Evolutionary conservation across 257 asterid species (phyloP), one percentile per base, ranked within the genome.

Genomic region (Lycium ferocissimum): DNA sequence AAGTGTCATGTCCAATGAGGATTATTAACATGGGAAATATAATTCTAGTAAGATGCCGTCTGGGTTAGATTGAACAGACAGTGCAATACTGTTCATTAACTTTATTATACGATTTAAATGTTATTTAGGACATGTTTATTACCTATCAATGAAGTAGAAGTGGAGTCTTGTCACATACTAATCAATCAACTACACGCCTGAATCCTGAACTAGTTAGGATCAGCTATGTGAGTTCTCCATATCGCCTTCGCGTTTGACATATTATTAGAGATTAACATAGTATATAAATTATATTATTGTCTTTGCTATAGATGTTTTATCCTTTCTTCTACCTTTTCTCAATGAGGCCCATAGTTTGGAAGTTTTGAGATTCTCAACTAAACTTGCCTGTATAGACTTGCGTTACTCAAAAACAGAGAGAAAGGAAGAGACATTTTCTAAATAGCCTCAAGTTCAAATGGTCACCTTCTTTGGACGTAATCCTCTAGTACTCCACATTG

Each of bases 371-470:
- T 78, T 78, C 38, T 53, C 20, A 54, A 51, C 49, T 78, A 78
- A 78, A 53, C 82, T 78, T 78, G 26, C 49, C 82, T 78, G 13
- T 13, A 49, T 49, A 2, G 81, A 75, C 82, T 51, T 76, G 82
- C 61, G 26, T 26, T 76, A 47, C 82, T 26, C 82, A 53, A 76
- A 26, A 53, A 26, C 33, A 76, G 57, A 14, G 45, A 76, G 65
- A 26, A 53, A 26, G 65, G 82, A 54, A 26, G 62, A 76, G 33
- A 8, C 5, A 3, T 51, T 51, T 26, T 65, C 62, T 53, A 76
- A 53, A 76, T 26, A 45, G 37, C 43, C 56, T 76, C 63, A 26
- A 33, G 51, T 20, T 20, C 61, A n/a, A 49, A 51, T 76, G 82
- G 63, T 51, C 47, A 33, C 63, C 14, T 33, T 76, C 26, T 26